Conservation (phyloP, 1,284 basidiomycete genomes). For the Ganoderma lingzhi region DNA sequence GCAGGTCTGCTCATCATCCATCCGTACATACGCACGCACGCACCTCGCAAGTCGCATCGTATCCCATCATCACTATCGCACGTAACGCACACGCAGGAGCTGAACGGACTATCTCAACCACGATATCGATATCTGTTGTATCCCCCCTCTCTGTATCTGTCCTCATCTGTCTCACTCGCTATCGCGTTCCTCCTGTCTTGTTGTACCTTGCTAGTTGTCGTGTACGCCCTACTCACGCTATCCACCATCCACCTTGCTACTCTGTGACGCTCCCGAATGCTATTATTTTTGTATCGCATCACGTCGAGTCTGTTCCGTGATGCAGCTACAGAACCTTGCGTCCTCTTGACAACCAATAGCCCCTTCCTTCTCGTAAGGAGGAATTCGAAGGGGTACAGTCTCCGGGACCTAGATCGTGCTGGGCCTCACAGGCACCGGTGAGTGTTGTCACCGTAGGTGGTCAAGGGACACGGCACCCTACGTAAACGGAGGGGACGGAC, state of each 20-base stretch:
- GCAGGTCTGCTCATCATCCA: not conserved
- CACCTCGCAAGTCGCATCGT: conserved; percentile 8
- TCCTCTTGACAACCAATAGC: not conserved
- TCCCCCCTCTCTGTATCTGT: conserved; percentile 7
- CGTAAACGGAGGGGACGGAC: not conserved
- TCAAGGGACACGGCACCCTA: not conserved
- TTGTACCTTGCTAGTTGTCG: conserved; percentile 9
- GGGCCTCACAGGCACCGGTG: not conserved
- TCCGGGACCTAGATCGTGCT: not conserved
- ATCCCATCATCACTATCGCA: not conserved
- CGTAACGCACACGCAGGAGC: conserved; percentile 7
- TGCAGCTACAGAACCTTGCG: not conserved
- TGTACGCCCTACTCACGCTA: conserved; percentile 7
- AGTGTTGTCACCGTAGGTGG: not conserved
- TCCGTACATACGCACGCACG: not conserved
- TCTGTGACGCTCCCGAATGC: conserved; percentile 5
- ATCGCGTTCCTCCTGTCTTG: not conserved
- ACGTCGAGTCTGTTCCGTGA: not conserved
- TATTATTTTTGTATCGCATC: conserved; percentile 8
- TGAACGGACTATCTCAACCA: conserved; percentile 2
- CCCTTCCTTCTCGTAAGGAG: not conserved
- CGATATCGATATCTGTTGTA: conserved; percentile 5
- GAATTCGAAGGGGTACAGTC: not conserved
- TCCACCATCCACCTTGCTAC: not conserved
- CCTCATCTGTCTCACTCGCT: conserved; percentile 1